Base-by-base conservation (phyloP, 495 filamentous ascomycete species). In the Annulohypoxylon maeteangense region DNA sequence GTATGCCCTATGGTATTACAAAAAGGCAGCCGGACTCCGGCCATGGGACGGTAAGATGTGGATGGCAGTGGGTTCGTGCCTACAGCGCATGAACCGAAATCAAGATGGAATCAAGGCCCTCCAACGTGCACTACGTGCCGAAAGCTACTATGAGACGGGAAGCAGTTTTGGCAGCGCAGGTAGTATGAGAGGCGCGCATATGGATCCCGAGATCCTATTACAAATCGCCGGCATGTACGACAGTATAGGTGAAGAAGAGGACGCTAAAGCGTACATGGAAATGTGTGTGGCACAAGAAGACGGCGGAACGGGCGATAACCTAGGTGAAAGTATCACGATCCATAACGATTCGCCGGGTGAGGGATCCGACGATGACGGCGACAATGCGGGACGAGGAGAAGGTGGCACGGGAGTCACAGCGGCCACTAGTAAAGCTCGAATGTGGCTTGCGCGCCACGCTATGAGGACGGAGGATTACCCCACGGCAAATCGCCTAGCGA, bases 21-120 rank as follows among this genome's bases (percentile, higher is more conserved):
- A 99, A 74, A 93, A 94, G 55, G 95, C 95, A 0, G 95, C 96
- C 0, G 92, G 92, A 8, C 84, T 98, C 3, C 87, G 92, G 7
- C 93, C 95, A 0, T 97, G 93, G 83, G 96, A 99, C 71, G 91
- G 93, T 0, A 97, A 97, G 77, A 97, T 99, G 94, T 99, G 96
- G 96, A 90, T 94, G 80, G 96, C 96, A 0, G 93, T 99, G 40
- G 96, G 92, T 16, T 90, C 87, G 20, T 98, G 95, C 77, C 92
- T 95, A 58, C 90, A 93, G 51, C 93, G 93, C 72, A 94, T 97
- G 87, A 90, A 87, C 31, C 89, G 92, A 36, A 81, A 93, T 18
- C 83, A 87, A 6, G 93, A 98, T 71, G 94, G 92, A 61, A 97
- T 99, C 79, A 94, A 96, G 68, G 94, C 95, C 0, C 89, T 95